Evolutionary conservation across 2,329 filamentous ascomycete genomes (phyloP), one percentile per base, ranked within the genome.

Genomic region (Monascus ruber): DNA sequence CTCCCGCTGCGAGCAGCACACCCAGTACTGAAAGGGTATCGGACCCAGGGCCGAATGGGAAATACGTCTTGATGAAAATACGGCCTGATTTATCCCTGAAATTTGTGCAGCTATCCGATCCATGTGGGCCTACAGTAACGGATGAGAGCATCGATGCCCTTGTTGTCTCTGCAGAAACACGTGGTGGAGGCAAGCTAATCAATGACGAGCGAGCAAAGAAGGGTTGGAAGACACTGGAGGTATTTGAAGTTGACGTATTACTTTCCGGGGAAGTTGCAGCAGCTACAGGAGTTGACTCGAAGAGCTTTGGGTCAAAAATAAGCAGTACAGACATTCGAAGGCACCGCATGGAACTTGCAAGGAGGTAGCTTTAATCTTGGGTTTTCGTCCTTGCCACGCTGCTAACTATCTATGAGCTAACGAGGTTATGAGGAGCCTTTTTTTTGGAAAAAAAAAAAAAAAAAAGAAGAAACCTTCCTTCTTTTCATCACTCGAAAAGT

Each of bases 211-310:
- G 91, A 34, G 65, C 55, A 26, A 82, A 84, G 50, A 81, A 80
- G 43, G 84, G 83, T 2, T 95, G 86, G 87, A 66, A 70, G 29
- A 62, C 69, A 24, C 68, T 98, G 31, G 79, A 86, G 25, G 75
- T 93, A 0, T 94, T 86, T 52, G 88, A 94, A 58, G 85, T 96
- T 26, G 85, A 91, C 52, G 85, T 96, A 9, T 71, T 98, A 10
- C 83, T 89, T 60, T 74, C 79, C 2, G 70, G 74, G 31, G 76
- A 77, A 38, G 66, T 70, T 33, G 62, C 68, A n/a, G 64, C 68
- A 2, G 33, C 53, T 35, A 34, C 65, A 62, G 47, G 66, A 58
- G 52, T 45, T 25, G 59, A 63, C 33, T 59, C 65, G 8, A 74
- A 79, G 41, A 72, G 74, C 47, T 94, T 93, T 62, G 76, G 80